These are phyloP conservation scores for Aureobasidium zeae DNA, from an alignment of 2,329 filamentous ascomycete genomes.

Conservation along the genomic window DNA sequence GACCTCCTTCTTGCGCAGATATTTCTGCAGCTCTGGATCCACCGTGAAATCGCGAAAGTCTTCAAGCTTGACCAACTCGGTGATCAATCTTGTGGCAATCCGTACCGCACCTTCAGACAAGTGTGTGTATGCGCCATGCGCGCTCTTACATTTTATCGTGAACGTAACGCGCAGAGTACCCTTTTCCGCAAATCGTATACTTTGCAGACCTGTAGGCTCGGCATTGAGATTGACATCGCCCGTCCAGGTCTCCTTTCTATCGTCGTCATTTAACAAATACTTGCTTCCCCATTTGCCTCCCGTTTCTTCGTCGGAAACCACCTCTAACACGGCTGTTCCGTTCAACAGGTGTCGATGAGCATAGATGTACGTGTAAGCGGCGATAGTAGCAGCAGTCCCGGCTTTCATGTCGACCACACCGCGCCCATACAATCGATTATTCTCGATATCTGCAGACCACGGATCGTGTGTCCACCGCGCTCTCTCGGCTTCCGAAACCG, in stretches of 20 bases:
- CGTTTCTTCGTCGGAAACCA: conserved; percentile 35
- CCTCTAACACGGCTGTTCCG: conserved; percentile 22
- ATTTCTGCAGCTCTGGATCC: conserved; percentile 23
- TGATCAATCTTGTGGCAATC: conserved; percentile 28
- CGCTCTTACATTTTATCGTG: conserved; percentile 27
- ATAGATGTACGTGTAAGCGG: conserved; percentile 32
- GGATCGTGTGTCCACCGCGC: conserved; percentile 30
- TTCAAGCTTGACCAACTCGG: conserved; percentile 24
- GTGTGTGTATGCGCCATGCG: conserved; percentile 36
- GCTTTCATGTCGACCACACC: conserved; percentile 39
- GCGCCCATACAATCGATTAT: conserved; percentile 30
- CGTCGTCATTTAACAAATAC: conserved; percentile 29
- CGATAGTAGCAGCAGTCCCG: conserved; percentile 32
- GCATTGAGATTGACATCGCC: conserved; percentile 34
- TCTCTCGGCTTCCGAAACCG: conserved; percentile 25
- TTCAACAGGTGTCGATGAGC: conserved; percentile 15
- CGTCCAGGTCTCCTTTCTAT: conserved; percentile 25
- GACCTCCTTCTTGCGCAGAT: conserved; percentile 27
- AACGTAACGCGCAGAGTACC: conserved; percentile 35
- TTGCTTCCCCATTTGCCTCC: conserved; percentile 32
- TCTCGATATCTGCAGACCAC: conserved; percentile 31
- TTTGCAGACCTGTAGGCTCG: conserved; percentile 32
- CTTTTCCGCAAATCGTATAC: conserved; percentile 36
- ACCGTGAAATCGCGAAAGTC: conserved; percentile 23
- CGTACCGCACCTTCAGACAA: conserved; percentile 32